Evolutionary conservation across 768 basidiomycete genomes (phyloP), one percentile per base, ranked within the genome.

Genomic region (Neoboletus magnificus): DNA sequence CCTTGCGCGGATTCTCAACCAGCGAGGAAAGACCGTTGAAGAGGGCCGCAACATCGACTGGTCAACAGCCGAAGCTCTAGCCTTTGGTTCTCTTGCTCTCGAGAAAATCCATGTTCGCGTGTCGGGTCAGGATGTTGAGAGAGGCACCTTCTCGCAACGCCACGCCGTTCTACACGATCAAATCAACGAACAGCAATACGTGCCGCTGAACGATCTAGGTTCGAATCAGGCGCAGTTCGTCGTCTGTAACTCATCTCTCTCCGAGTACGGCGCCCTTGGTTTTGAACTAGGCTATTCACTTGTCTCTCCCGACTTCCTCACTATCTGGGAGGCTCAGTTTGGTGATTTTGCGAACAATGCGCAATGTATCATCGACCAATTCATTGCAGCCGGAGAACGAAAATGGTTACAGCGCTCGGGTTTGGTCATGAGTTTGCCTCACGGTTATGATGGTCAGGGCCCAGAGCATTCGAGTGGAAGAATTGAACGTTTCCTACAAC

Each of bases 231-330:
- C 93, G n/a, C 82, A 80, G 32, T 98, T 99, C 75, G 89, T 93
- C 57, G 80, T 98, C 58, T 95, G 91, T 78, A 99, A 98, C 79
- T 98, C 97, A 9, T 93, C 92, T 7, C 80, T 99, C 20, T 98
- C 96, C 41, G 97, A 99, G 73, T 99, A 77, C 67, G 97, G 96
- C 59, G 78, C 86, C 3, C 89, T 99, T 56, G 96, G 96, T 39
- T 99, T 98, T 72, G 96, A 99, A 73, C 85, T 99, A 30, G 96
- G 96, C 10, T 99, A 99, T 74, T 99, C 97, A 7, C 86, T 98
- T 60, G 97, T 98, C 51, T 96, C 93, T 15, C 97, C 96, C 20
- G 86, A 93, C 67, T 79, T 85, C 27, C 79, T 99, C 60, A 93
- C 93, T 16, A 87, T 99, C 66, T 99, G 96, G 97, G 97, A 98